phyloP scores from a whole-genome alignment of 1,284 basidiomycete species.

The Fomitopsis betulina region DNA sequence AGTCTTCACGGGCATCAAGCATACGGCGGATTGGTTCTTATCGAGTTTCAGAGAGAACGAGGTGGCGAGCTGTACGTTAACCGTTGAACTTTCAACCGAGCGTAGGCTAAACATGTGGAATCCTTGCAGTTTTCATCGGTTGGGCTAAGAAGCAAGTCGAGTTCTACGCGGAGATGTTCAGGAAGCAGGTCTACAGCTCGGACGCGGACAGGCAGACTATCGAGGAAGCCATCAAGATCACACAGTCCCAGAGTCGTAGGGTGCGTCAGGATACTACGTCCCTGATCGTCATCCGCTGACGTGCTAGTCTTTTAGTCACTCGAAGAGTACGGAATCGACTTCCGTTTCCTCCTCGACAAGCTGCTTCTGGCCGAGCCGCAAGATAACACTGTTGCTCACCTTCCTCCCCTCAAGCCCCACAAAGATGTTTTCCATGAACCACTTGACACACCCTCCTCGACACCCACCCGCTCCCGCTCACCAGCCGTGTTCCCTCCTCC shows the following conservation, averaged over 20 bases:
- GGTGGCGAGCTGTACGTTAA: slow-evolving; percentile 78
- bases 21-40: slow-evolving; percentile 98
- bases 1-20: slow-evolving; percentile 86
- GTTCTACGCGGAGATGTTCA: slow-evolving; percentile 81
- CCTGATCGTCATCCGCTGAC: not conserved
- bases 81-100: not conserved
- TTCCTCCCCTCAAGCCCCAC: slow-evolving; percentile 33
- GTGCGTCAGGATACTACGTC: slow-evolving; percentile 34
- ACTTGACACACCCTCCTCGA: slow-evolving; percentile 25
- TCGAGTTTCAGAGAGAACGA: slow-evolving; percentile 93
- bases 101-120: slow-evolving; percentile 2
- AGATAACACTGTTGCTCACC: slow-evolving; percentile 15
- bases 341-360: slow-evolving; percentile 78
- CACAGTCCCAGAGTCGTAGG: slow-evolving; percentile 76
- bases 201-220: slow-evolving; percentile 67
- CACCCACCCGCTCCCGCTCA: slow-evolving; percentile 25
- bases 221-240: slow-evolving; percentile 74
- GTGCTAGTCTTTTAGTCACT: slow-evolving; percentile 53
- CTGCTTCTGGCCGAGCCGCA: slow-evolving; percentile 56
- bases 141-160: slow-evolving; percentile 92
- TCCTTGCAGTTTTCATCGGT: slow-evolving; percentile 75
- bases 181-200: slow-evolving; percentile 86
- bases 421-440: slow-evolving; percentile 23
- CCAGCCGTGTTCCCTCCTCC: slow-evolving; percentile 19
- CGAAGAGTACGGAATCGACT: slow-evolving; percentile 91